Percentiles rank a stretch among this genome's conserved stretches.
These are phyloP conservation scores for Dentipellis sp. DNA, from an alignment of 768 basidiomycete species.

Conservation along the genomic window DNA sequence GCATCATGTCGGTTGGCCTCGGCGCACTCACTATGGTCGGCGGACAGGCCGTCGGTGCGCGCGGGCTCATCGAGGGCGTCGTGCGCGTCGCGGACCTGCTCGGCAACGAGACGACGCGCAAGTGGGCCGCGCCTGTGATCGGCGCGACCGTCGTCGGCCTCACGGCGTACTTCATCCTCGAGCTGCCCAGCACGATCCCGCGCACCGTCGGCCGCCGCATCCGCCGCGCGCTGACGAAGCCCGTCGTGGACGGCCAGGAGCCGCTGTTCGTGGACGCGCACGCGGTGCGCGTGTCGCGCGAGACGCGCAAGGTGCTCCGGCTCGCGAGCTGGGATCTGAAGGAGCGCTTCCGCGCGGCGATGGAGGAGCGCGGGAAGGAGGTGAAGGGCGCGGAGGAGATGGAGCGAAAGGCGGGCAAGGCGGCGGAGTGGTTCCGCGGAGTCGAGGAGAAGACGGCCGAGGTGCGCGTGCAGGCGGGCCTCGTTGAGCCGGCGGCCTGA, in stretches of 20 bases:
- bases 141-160: slow-evolving; percentile 70
- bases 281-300: slow-evolving; percentile 60
- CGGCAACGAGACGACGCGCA: slow-evolving; percentile 69
- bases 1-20: slow-evolving; percentile 66
- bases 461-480: slow-evolving; percentile 21
- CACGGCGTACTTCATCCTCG: slow-evolving; percentile 73
- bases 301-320: slow-evolving; percentile 90
- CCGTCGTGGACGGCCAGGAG: slow-evolving; percentile 30
- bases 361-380: slow-evolving; percentile 74
- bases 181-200: slow-evolving; percentile 84
- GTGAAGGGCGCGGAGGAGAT: slow-evolving; percentile 70
- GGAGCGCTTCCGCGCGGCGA: slow-evolving; percentile 69
- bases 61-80: slow-evolving; percentile 69
- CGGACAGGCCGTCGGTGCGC: slow-evolving; percentile 68
- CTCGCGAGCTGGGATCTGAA: slow-evolving; percentile 85
- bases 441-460: slow-evolving; percentile 39
- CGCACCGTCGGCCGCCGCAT: slow-evolving; percentile 84
- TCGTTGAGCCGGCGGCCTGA: neutral
- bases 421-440: slow-evolving; percentile 62
- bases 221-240: slow-evolving; percentile 45
- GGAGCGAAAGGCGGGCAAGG: slow-evolving; percentile 59
- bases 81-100: slow-evolving; percentile 71
- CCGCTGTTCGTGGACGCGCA: slow-evolving; percentile 56
- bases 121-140: slow-evolving; percentile 82
- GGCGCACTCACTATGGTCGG: slow-evolving; percentile 88